Evolutionary conservation across 139 green algal genomes (phyloP), one percentile per base, ranked within the genome.

Genomic region (Desmodesmus armatus): DNA sequence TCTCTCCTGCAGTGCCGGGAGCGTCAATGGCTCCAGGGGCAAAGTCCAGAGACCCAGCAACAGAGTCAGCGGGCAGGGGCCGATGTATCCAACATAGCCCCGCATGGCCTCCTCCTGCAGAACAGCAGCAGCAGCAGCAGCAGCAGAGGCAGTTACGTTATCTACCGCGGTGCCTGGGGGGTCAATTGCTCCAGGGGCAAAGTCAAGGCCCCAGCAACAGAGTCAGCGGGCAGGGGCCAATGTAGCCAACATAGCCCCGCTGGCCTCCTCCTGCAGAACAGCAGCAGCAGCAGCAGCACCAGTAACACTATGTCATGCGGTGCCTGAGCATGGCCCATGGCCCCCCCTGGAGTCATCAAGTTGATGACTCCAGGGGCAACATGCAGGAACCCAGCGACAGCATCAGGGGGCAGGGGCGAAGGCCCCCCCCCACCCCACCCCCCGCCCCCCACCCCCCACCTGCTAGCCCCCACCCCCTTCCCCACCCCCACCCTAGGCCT

Each of bases 231-330:
- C 17, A 78, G 70, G 70, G 70, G 4, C 70, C 70, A 31, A 78
- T 23, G 70, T 78, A 78, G 70, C 70, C 70, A 1, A 78, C 40
- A 37, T 78, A 78, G 13, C 70, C 70, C 17, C 40, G 70, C 40
- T 78, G 25, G 40, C 70, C 70, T 40, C 35, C 70, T 78, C 41
- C 70, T 78, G 70, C 41, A 78, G 5, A 2, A 40, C 15, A 67
- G 47, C 47, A 55, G 47, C 9, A 55, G 13, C 47, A 55, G 47
- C 47, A n/a, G n/a, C n/a, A n/a, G n/a, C n/a, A n/a, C n/a, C n/a
- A n/a, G n/a, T n/a, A n/a, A n/a, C n/a, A n/a, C n/a, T n/a, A n/a
- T n/a, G n/a, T n/a, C n/a, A n/a, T n/a, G n/a, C n/a, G n/a, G n/a
- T n/a, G n/a, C n/a, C n/a, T n/a, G n/a, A n/a, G n/a, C n/a, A n/a